Conservation (phyloP, 2,329 filamentous ascomycete genomes). For the Diplodia scrobiculata region DNA sequence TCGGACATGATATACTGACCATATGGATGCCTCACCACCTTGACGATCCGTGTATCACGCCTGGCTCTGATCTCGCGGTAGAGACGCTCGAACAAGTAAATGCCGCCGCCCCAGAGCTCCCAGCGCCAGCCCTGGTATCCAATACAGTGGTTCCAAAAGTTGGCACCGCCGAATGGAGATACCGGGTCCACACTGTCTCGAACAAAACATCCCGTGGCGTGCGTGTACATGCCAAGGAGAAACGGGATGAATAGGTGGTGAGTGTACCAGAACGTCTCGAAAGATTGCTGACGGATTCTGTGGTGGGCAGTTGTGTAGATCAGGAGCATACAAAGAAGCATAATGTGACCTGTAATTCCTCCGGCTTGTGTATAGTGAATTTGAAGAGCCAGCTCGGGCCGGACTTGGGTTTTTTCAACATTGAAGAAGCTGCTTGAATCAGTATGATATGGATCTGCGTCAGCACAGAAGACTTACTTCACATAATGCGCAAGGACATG, state of each 20-base stretch:
- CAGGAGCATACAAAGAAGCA: slow-evolving; percentile 98
- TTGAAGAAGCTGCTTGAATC: slow-evolving; percentile 79
- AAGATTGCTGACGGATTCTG: slow-evolving; percentile 93
- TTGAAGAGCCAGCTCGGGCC: slow-evolving; percentile 76
- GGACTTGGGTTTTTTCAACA: slow-evolving; percentile 81
- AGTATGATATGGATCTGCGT: not conserved
- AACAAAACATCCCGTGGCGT: slow-evolving; percentile 95
- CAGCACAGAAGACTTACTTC: slow-evolving; percentile 64
- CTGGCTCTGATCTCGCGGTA: slow-evolving; percentile 87
- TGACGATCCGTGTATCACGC: slow-evolving; percentile 83
- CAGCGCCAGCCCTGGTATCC: slow-evolving; percentile 97
- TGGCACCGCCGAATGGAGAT: slow-evolving; percentile 79
- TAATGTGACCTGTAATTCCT: slow-evolving; percentile 93
- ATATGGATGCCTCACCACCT: slow-evolving; percentile 93
- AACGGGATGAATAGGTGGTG: slow-evolving; percentile 99
- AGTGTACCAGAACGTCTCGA: slow-evolving; percentile 99
- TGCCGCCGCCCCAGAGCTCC: slow-evolving; percentile 81
- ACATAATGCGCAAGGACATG: slow-evolving; percentile 87
- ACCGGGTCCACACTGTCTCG: slow-evolving; percentile 71
- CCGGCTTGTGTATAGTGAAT: slow-evolving; percentile 90
- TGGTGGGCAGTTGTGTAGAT: slow-evolving; percentile 97
- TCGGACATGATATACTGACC: slow-evolving; percentile 56
- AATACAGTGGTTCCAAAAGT: slow-evolving; percentile 90
- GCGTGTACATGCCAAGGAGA: slow-evolving; percentile 88
- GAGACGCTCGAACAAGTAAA: slow-evolving; percentile 85